phyloP scores from a whole-genome alignment of 148 eudicot species.

The Rhododendron vialii region DNA sequence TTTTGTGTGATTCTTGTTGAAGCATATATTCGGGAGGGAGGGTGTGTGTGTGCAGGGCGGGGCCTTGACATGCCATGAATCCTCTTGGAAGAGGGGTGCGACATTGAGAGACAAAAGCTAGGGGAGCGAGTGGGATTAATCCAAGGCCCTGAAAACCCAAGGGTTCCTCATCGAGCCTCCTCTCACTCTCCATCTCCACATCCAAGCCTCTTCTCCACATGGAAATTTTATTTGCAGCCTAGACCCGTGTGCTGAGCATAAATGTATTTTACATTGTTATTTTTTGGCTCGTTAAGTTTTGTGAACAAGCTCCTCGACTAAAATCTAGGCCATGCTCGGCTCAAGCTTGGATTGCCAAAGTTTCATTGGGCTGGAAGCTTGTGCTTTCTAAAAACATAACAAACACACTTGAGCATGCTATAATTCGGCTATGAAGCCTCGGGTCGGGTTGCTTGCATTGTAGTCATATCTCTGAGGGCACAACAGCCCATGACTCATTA shows the following conservation, averaged over 20 bases:
- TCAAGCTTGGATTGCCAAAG: not conserved
- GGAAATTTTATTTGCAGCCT: not conserved
- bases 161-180: not conserved
- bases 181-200: no score
- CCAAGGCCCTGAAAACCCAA: no score
- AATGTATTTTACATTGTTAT: not conserved
- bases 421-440: not conserved
- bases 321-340: not conserved
- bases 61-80: no score
- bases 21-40: no score
- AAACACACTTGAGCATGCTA: not conserved
- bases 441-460: not conserved
- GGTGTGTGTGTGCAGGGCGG: no score
- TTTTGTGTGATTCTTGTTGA: no score
- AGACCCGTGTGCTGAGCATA: not conserved
- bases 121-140: no score
- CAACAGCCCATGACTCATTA: not conserved
- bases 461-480: not conserved
- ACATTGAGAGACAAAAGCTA: no score
- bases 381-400: not conserved
- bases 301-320: not conserved
- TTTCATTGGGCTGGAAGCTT: not conserved
- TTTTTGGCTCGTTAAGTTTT: not conserved
- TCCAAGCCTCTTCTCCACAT: not conserved
- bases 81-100: no score